A percentile compares a stretch with the other conserved stretches of the same genome.
Conservation (phyloP, 2,329 filamentous ascomycete genomes). For the Fusarium illudens region DNA sequence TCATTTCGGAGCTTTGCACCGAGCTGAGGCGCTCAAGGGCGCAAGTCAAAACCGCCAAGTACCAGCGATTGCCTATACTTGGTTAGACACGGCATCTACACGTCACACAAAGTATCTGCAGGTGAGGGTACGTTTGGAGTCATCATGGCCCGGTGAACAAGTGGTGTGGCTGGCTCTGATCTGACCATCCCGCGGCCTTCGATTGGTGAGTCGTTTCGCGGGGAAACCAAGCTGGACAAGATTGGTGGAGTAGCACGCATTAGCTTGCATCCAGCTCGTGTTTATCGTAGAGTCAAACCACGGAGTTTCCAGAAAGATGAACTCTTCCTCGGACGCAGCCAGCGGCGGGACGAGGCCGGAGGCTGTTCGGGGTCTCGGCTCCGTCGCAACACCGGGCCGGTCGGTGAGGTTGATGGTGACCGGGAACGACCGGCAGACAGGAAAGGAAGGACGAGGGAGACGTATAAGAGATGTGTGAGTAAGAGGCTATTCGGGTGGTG, state of each 20-base stretch:
- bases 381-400: slow-evolving; percentile 16
- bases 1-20: slow-evolving; percentile 7
- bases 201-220: slow-evolving; percentile 34
- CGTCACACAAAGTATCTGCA: background rate
- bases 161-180: slow-evolving; percentile 25
- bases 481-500: background rate
- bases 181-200: slow-evolving; percentile 32
- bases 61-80: background rate
- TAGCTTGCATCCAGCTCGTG: slow-evolving; percentile 2
- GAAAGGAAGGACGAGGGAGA: slow-evolving; percentile 26
- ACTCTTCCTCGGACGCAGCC: background rate
- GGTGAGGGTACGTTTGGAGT: background rate
- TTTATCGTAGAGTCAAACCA: background rate
- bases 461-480: background rate
- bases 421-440: slow-evolving; percentile 2
- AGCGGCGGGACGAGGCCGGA: background rate
- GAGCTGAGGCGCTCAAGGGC: slow-evolving; percentile 4
- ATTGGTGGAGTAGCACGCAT: background rate
- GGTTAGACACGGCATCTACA: background rate
- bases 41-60: slow-evolving; percentile 1
- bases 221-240: slow-evolving; percentile 8
- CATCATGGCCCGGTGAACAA: background rate
- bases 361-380: slow-evolving; percentile 7
- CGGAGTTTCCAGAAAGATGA: background rate
- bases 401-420: slow-evolving; percentile 13